Evolutionary conservation across 2,329 filamentous ascomycete species (phyloP).

Genomic region (Venturia nashicola): DNA sequence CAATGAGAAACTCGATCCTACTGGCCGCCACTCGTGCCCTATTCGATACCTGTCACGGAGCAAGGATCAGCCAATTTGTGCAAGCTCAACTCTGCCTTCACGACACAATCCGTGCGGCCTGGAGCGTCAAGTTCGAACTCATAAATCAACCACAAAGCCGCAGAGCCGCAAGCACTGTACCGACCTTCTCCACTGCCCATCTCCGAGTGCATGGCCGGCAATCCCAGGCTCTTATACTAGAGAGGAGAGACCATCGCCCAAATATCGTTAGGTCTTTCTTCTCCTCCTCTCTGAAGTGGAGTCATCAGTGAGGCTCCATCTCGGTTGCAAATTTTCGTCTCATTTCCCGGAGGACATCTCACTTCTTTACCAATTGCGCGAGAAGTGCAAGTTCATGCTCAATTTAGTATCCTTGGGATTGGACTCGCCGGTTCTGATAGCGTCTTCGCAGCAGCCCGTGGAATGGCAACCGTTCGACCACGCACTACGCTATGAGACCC

Average conservation of each 20-base stretch:
- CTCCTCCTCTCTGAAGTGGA: neutral
- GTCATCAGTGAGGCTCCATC: neutral
- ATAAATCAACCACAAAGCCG: neutral
- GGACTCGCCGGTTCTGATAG: neutral
- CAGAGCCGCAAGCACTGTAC: neutral
- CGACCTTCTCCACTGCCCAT: neutral
- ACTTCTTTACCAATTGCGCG: neutral
- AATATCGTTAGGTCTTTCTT: neutral
- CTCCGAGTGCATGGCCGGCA: neutral
- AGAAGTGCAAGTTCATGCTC: neutral
- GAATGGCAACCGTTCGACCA: neutral
- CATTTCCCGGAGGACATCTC: neutral
- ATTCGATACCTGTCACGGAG: neutral
- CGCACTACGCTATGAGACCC: neutral
- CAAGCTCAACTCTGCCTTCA: neutral
- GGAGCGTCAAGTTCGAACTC: neutral
- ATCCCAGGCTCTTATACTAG: neutral
- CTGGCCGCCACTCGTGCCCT: no score
- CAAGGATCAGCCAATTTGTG: neutral
- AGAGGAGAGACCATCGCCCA: neutral
- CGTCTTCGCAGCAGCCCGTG: neutral
- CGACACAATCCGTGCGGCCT: neutral
- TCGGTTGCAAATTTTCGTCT: neutral
- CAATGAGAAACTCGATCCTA: neutral
- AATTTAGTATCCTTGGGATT: neutral